These are phyloP conservation scores for Medicago lupulina DNA, from an alignment of 306 rosid genomes.

Conservation along the genomic window DNA sequence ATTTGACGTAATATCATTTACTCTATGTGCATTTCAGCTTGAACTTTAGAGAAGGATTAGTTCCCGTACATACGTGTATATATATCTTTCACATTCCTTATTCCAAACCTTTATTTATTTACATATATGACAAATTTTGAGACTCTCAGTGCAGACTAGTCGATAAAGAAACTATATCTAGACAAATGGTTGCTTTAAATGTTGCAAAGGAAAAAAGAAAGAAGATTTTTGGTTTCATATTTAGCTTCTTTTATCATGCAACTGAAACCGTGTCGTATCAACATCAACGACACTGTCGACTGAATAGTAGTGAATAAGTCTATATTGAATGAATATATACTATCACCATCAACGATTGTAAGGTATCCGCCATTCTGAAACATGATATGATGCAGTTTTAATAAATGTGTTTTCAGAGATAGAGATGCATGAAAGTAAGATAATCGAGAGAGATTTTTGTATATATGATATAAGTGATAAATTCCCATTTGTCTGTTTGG, in stretches of 20 bases:
- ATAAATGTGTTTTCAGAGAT: slow-evolving; percentile 40
- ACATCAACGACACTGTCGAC: slow-evolving; percentile 40
- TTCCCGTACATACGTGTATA: neutral
- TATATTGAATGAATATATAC: slow-evolving; percentile 41
- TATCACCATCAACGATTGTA: slow-evolving; percentile 43
- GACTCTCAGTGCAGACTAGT: neutral
- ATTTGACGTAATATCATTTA: neutral
- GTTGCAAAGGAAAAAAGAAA: neutral
- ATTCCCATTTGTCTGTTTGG: slow-evolving; percentile 46
- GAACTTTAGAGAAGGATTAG: slow-evolving; percentile 1
- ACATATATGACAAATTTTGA: slow-evolving; percentile 27
- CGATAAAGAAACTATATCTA: slow-evolving; percentile 1
- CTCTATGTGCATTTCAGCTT: neutral
- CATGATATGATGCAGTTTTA: slow-evolving; percentile 38
- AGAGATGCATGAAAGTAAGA: neutral
- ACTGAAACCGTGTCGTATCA: slow-evolving; percentile 34
- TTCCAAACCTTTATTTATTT: slow-evolving; percentile 10
- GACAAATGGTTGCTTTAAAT: slow-evolving; percentile 16
- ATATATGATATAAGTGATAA: slow-evolving; percentile 30
- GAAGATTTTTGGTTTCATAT: neutral
- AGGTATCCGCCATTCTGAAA: slow-evolving; percentile 37
- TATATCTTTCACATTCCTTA: slow-evolving; percentile 15
- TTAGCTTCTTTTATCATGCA: slow-evolving; percentile 10
- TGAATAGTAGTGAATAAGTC: slow-evolving; percentile 32
- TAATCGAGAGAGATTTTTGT: slow-evolving; percentile 23